Percentiles rank a stretch among this genome's conserved stretches.
These are phyloP conservation scores for Aspergillus cristatus DNA, from an alignment of 495 filamentous ascomycete species.

Conservation along the genomic window DNA sequence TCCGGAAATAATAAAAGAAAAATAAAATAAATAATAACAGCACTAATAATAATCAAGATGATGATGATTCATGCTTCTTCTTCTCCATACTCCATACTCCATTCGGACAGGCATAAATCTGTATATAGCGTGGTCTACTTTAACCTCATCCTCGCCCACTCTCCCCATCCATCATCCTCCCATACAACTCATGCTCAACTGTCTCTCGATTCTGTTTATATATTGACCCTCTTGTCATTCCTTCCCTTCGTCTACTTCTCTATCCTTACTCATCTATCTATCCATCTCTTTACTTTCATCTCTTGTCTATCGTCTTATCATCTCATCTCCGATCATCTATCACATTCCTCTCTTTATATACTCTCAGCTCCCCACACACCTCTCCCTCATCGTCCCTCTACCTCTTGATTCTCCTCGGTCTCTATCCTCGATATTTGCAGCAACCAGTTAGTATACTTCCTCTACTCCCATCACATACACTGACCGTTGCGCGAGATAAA, in stretches of 20 bases:
- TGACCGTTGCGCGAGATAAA: neutral
- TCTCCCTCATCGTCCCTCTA: neutral
- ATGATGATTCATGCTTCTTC: too few species aligned
- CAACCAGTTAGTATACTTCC: conserved; percentile 1
- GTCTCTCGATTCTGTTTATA: too few species aligned
- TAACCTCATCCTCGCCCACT: conserved; percentile 8
- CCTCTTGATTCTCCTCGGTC: conserved; percentile 3
- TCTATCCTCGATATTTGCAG: neutral
- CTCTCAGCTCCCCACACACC: neutral
- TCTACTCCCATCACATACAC: neutral
- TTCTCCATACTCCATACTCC: too few species aligned
- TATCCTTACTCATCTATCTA: neutral
- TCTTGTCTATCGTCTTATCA: neutral
- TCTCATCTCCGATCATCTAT: neutral
- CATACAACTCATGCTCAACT: too few species aligned
- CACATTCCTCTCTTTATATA: conserved; percentile 1
- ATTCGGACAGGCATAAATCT: too few species aligned
- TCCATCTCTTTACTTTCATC: neutral
- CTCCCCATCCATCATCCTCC: neutral
- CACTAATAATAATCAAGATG: too few species aligned
- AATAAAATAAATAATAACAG: too few species aligned
- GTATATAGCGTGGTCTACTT: neutral
- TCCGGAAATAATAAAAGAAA: too few species aligned
- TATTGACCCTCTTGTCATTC: too few species aligned
- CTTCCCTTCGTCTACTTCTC: neutral